Percentiles rank a stretch among this genome's conserved stretches.
Evolutionary conservation across 108 stramenopile genomes (phyloP).

Genomic region (Conticribra weissflogii): DNA sequence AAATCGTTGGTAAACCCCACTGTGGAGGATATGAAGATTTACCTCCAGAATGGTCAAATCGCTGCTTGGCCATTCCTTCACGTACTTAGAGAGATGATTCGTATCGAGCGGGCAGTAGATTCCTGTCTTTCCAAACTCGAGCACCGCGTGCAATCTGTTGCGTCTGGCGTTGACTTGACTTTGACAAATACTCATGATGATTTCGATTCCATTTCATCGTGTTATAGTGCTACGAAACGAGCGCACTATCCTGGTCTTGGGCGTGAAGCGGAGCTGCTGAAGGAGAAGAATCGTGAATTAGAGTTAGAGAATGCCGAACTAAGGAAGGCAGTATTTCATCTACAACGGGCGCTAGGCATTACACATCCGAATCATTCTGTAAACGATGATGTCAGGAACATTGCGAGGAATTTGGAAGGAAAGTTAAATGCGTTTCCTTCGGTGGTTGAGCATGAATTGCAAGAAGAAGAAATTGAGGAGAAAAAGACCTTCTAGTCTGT

Average conservation of each 20-base stretch:
- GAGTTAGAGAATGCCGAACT: conserved; percentile 53
- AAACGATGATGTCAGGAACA: too few relatives aligned
- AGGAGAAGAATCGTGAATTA: conserved; percentile 43
- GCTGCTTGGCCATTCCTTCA: conserved; percentile 89
- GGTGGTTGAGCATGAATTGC: too few relatives aligned
- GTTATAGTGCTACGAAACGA: conserved; percentile 28
- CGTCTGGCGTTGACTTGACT: conserved; percentile 50
- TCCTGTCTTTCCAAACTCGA: conserved; percentile 70
- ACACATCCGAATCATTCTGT: too few relatives aligned
- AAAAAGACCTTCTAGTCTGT: too few relatives aligned
- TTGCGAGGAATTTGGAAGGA: too few relatives aligned
- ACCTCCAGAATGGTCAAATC: conserved; percentile 82
- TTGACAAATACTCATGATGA: conserved; percentile 53
- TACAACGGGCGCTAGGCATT: conserved; percentile 39
- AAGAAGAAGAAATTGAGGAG: too few relatives aligned
- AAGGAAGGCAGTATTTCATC: conserved; percentile 30
- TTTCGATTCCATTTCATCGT: conserved; percentile 66
- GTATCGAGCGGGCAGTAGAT: conserved; percentile 76
- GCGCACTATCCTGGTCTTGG: conserved; percentile 50
- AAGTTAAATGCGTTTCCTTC: too few relatives aligned
- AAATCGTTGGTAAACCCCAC: conserved; percentile 84
- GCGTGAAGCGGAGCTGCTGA: conserved; percentile 59
- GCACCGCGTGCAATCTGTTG: conserved; percentile 50
- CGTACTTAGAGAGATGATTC: conserved; percentile 81
- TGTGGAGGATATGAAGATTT: conserved; percentile 83